A percentile compares a stretch with the other conserved stretches of the same genome.
phyloP scores from a whole-genome alignment of 2,329 filamentous ascomycete genomes.

The Chaetothyriales sp. region DNA sequence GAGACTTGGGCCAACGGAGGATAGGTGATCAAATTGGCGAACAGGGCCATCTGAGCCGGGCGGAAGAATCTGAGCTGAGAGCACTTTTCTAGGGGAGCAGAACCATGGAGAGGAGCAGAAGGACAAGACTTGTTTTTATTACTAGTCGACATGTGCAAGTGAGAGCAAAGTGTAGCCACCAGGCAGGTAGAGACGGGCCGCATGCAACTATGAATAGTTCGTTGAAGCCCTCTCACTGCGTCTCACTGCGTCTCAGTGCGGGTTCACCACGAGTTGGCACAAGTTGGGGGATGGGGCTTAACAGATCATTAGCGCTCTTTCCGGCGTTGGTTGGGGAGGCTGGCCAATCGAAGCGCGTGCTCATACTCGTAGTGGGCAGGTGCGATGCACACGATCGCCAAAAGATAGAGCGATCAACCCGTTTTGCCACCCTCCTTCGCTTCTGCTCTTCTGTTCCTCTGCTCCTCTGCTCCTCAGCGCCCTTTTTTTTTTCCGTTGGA shows the following conservation, averaged over 20 bases:
- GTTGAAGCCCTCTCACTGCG: neutral
- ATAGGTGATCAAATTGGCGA: conserved; percentile 43
- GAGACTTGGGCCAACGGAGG: conserved; percentile 67
- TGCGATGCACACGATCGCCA: neutral
- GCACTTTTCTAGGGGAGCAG: conserved; percentile 9
- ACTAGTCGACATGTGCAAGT: neutral
- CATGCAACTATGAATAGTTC: neutral
- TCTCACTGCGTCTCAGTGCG: no score
- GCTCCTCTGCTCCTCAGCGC: neutral
- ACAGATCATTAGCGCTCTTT: neutral
- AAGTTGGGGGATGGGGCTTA: neutral
- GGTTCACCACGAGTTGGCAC: neutral
- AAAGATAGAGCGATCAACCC: neutral
- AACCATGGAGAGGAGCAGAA: conserved; percentile 5
- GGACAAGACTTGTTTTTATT: neutral
- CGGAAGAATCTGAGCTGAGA: conserved; percentile 23
- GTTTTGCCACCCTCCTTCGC: neutral
- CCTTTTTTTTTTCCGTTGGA: neutral
- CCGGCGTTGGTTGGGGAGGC: neutral
- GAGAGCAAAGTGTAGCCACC: neutral
- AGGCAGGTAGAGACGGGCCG: neutral
- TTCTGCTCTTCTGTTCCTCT: neutral
- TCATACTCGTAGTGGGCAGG: neutral
- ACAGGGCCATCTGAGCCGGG: conserved; percentile 32
- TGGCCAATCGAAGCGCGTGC: neutral